These are phyloP conservation scores for Verticillium tricorpus DNA, from an alignment of 2,329 filamentous ascomycete genomes.

Conservation along the genomic window DNA sequence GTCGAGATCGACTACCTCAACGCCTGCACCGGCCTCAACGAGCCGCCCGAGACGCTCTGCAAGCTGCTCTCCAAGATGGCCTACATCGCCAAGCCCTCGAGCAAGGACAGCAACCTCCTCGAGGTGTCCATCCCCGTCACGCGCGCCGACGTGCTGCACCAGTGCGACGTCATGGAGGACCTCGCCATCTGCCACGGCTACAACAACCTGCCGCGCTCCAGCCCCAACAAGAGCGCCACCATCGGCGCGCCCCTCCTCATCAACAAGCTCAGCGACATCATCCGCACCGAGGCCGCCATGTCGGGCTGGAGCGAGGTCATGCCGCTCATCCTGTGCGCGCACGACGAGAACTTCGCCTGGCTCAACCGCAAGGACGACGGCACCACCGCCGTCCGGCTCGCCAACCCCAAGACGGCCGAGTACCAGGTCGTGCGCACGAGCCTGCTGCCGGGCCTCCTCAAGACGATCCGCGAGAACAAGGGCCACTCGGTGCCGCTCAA, in stretches of 20 bases:
- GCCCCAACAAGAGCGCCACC: conserved; percentile 80
- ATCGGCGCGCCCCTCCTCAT: conserved; percentile 82
- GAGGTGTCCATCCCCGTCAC: conserved; percentile 84
- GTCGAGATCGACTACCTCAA: conserved; percentile 94
- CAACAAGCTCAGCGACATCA: conserved; percentile 92
- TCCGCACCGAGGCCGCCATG: conserved; percentile 85
- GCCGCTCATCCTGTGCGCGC: conserved; percentile 92
- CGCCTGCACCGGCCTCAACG: conserved; percentile 77
- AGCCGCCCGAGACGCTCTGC: conserved; percentile 71
- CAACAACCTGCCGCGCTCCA: conserved; percentile 86
- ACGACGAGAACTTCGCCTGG: conserved; percentile 97
- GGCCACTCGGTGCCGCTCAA: conserved; percentile 83
- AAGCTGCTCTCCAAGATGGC: conserved; percentile 85
- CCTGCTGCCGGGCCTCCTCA: conserved; percentile 80
- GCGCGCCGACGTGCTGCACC: conserved; percentile 89
- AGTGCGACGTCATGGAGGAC: conserved; percentile 98
- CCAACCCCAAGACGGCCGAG: conserved; percentile 88
- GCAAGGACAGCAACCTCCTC: conserved; percentile 63
- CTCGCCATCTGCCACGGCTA: conserved; percentile 95
- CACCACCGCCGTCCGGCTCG: conserved; percentile 74
- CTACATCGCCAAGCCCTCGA: conserved; percentile 72
- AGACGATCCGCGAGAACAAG: conserved; percentile 93
- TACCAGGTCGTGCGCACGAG: conserved; percentile 91
- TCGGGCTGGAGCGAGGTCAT: conserved; percentile 95
- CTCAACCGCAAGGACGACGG: conserved; percentile 87